phyloP scores from a whole-genome alignment of 805 yeast species.

The Saccharomycopsis sp. region DNA sequence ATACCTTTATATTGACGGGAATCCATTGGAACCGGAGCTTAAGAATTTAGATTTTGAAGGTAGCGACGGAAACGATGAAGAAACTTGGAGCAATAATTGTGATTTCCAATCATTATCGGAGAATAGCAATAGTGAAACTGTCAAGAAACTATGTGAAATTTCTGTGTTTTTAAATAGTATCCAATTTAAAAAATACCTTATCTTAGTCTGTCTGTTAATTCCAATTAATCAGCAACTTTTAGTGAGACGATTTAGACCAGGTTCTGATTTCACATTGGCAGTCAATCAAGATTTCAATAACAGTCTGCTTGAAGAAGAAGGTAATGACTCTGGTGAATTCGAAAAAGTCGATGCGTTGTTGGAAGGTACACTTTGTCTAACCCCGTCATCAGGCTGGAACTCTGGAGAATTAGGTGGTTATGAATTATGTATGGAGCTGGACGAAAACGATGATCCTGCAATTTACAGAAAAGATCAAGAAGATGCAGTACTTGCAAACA shows the following conservation, averaged over 20 bases:
- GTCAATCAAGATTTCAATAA: conserved; percentile 45
- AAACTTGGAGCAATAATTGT: conserved; percentile 1
- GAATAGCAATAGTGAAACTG: conserved; percentile 25
- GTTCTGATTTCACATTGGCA: conserved; percentile 88
- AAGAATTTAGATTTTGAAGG: conserved; percentile 25
- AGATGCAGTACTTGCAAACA: conserved; percentile 71
- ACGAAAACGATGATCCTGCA: conserved; percentile 58
- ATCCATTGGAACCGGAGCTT: conserved; percentile 29
- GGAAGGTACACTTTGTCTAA: conserved; percentile 76
- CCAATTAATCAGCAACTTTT: conserved; percentile 62
- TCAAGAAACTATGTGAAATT: conserved; percentile 42
- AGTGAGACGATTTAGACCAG: conserved; percentile 88
- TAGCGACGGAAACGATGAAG: conserved; percentile 12
- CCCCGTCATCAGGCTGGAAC: conserved; percentile 82
- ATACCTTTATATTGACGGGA: conserved; percentile 74
- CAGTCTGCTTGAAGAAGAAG: conserved; percentile 1
- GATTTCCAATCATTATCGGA: not conserved
- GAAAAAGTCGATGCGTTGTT: conserved; percentile 38
- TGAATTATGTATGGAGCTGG: conserved; percentile 77
- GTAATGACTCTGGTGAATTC: conserved; percentile 22
- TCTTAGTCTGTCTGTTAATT: conserved; percentile 50
- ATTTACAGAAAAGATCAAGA: conserved; percentile 54
- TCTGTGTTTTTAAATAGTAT: conserved; percentile 52
- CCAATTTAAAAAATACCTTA: conserved; percentile 66
- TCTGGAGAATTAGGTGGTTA: conserved; percentile 92